Percentiles rank a stretch among this genome's conserved stretches.
These are phyloP conservation scores for Phaeotremella fagi DNA, from an alignment of 768 basidiomycete genomes.

Conservation along the genomic window DNA sequence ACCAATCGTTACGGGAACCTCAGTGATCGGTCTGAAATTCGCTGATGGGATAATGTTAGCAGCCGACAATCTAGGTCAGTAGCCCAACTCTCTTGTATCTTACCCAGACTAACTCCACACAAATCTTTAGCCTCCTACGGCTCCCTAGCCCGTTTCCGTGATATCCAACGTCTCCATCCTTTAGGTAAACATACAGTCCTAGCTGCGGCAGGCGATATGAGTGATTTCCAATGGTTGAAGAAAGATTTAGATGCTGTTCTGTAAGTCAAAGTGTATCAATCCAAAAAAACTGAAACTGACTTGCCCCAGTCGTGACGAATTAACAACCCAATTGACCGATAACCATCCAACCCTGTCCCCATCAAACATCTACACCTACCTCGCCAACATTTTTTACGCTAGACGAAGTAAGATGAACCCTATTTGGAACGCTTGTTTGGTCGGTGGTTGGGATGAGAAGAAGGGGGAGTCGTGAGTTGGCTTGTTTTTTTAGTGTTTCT, in stretches of 20 bases:
- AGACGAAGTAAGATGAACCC: slow-evolving; percentile 85
- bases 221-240: slow-evolving; percentile 93
- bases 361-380: slow-evolving; percentile 84
- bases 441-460: slow-evolving; percentile 84
- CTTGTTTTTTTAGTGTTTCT: too few relatives aligned
- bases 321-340: slow-evolving; percentile 54
- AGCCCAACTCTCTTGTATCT: background rate
- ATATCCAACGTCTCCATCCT: slow-evolving; percentile 78
- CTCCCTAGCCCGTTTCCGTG: slow-evolving; percentile 93
- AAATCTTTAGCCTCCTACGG: slow-evolving; percentile 75
- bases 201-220: slow-evolving; percentile 93
- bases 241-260: slow-evolving; percentile 69
- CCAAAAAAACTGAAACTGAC: background rate
- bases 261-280: slow-evolving; percentile 32
- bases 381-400: slow-evolving; percentile 83
- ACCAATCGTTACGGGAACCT: slow-evolving; percentile 95
- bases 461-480: slow-evolving; percentile 56
- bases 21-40: slow-evolving; percentile 87
- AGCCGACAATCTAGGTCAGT: slow-evolving; percentile 87
- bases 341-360: slow-evolving; percentile 83
- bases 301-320: slow-evolving; percentile 56
- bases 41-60: slow-evolving; percentile 98
- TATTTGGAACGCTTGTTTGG: slow-evolving; percentile 88
- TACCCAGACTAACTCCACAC: background rate
- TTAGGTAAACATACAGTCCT: slow-evolving; percentile 80